Conservation (phyloP, 169 alveolate species). For the Babesia bigemina region DNA sequence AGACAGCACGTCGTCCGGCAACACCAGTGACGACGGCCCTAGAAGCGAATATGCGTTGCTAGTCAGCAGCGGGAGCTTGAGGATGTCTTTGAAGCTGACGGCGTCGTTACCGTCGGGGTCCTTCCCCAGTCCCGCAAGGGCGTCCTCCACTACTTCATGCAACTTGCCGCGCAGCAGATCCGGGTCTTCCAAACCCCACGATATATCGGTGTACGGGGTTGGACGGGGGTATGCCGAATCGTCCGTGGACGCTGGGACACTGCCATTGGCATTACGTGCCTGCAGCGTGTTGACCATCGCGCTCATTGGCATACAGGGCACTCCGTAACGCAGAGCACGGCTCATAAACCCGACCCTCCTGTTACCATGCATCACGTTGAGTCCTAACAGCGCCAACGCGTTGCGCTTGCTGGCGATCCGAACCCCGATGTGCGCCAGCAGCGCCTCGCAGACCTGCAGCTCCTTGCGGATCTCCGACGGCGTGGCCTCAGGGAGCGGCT, state of each 20-base stretch:
- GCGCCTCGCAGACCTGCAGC: slow-evolving; percentile 13
- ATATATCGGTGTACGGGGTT: background rate
- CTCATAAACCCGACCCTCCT: slow-evolving; percentile 6
- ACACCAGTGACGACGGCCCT: background rate
- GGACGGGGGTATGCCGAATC: background rate
- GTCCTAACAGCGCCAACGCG: slow-evolving; percentile 11
- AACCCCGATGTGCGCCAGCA: slow-evolving; percentile 21
- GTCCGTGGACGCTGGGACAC: background rate
- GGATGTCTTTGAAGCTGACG: background rate
- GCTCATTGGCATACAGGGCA: slow-evolving; percentile 12
- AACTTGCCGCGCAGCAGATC: background rate
- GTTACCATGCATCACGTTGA: background rate
- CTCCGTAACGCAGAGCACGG: slow-evolving; percentile 1
- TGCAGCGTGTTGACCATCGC: slow-evolving; percentile 14
- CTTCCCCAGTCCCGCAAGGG: background rate
- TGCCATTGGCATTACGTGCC: slow-evolving; percentile 2
- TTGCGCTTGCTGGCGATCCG: slow-evolving; percentile 36
- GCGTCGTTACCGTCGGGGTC: background rate
- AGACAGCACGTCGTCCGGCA: slow-evolving; percentile 1
- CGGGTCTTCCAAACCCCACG: background rate
- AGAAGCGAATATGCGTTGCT: background rate
- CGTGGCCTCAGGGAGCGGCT: background rate
- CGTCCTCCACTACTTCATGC: background rate
- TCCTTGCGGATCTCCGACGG: slow-evolving; percentile 13
- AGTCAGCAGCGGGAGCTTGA: slow-evolving; percentile 21